A percentile compares a stretch with the other conserved stretches of the same genome.
Conservation (phyloP, 371 early-diverging fungal genomes). For the Basidiobolus meristosporus region DNA sequence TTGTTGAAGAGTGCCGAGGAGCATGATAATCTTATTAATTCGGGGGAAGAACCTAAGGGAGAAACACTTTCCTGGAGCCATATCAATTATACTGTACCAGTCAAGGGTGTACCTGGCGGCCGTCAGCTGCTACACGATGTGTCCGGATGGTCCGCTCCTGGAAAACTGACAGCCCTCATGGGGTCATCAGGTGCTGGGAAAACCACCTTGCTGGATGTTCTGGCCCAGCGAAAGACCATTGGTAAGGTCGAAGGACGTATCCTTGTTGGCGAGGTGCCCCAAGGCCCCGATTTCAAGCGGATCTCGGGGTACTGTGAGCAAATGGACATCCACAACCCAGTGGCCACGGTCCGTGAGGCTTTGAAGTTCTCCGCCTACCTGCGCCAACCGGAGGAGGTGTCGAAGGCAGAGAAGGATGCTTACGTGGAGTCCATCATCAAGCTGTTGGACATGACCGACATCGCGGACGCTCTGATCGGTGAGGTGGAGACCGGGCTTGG, state of each 20-base stretch:
- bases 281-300: constrained; percentile 34
- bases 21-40: too few relatives aligned
- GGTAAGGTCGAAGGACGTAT: constrained; percentile 39
- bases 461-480: constrained; percentile 33
- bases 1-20: too few relatives aligned
- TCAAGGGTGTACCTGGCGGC: constrained; percentile 9
- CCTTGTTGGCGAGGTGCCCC: constrained; percentile 16
- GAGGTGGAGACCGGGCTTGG: constrained; percentile 29
- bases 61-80: constrained; percentile 15
- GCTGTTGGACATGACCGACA: constrained; percentile 37
- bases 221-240: constrained; percentile 41
- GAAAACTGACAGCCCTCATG: constrained; percentile 18
- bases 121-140: constrained; percentile 15
- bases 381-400: constrained; percentile 36
- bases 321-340: constrained; percentile 44
- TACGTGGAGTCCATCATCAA: constrained; percentile 47
- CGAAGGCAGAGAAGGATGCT: constrained; percentile 36
- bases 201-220: constrained; percentile 47
- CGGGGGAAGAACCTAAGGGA: constrained; percentile 6
- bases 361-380: constrained; percentile 50
- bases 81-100: constrained; percentile 14
- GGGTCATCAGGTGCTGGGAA: constrained; percentile 55
- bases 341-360: constrained; percentile 35
- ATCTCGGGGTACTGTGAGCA: constrained; percentile 70
- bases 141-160: constrained; percentile 10